A percentile compares a stretch with the other conserved stretches of the same genome.
These are phyloP conservation scores for Ampelocalamus luodianensis DNA, from an alignment of 176 grass and related monocot species.

Conservation along the genomic window DNA sequence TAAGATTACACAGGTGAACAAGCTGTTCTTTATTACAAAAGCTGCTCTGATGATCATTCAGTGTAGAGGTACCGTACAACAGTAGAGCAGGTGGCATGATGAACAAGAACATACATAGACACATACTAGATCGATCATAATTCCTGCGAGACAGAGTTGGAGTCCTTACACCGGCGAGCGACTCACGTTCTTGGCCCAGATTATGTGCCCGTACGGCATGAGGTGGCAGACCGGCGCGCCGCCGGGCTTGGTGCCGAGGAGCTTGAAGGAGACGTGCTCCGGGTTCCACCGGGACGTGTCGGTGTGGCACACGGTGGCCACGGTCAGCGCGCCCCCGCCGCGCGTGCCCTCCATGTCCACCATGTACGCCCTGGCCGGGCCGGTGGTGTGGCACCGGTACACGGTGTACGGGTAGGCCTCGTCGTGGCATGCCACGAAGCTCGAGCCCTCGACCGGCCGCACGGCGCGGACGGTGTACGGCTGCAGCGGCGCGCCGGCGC, in stretches of 20 bases:
- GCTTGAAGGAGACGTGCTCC: slow-evolving; percentile 60
- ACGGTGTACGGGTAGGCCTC: slow-evolving; percentile 55
- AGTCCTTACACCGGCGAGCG: slow-evolving; percentile 16
- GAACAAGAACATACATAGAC: neutral
- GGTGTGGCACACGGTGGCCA: slow-evolving; percentile 59
- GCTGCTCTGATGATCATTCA: slow-evolving; percentile 1
- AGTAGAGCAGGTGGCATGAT: slow-evolving; percentile 13
- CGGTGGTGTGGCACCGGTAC: slow-evolving; percentile 58
- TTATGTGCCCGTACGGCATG: slow-evolving; percentile 59
- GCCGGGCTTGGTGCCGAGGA: slow-evolving; percentile 53
- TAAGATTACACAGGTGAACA: neutral
- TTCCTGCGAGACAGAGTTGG: neutral
- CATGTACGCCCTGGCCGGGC: slow-evolving; percentile 52
- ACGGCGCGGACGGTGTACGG: slow-evolving; percentile 34
- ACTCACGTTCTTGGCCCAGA: slow-evolving; percentile 51
- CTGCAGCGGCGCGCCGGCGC: slow-evolving; percentile 35
- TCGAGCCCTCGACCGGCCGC: neutral
- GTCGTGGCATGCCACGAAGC: slow-evolving; percentile 60
- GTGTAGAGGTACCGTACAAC: neutral
- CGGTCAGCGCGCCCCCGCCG: neutral
- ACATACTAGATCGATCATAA: neutral
- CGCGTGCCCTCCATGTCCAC: slow-evolving; percentile 44
- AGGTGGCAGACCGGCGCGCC: slow-evolving; percentile 54
- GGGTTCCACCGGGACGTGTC: slow-evolving; percentile 55
- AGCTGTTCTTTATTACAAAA: slow-evolving; percentile 34